Base-by-base conservation (phyloP, 768 basidiomycete genomes). In the Multifurca ochricompacta region DNA sequence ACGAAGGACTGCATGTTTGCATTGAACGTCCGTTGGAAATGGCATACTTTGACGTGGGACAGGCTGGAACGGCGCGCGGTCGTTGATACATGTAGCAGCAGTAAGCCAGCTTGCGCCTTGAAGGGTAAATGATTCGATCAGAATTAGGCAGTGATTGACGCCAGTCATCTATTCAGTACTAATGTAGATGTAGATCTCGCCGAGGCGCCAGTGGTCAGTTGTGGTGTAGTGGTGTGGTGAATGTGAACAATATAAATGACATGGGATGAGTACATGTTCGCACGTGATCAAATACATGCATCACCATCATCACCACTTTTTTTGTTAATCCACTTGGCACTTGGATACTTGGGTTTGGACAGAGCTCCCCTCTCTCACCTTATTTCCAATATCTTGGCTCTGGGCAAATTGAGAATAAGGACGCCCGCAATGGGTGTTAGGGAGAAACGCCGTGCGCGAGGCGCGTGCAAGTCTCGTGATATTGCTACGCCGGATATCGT, bases 401-500 rank as follows among this genome's bases (percentile, higher is more conserved):
- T 30, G 19, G 28, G 19, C 32, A 23, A 5, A 23, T 30, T 31
- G n/a, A n/a, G n/a, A n/a, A n/a, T n/a, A n/a, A 6, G 30, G 37
- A 34, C 43, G 42, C 42, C 41, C 41, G 30, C 41, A 6, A 23
- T 13, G 32, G 28, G 42, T 10, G 42, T 46, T 40, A 23, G 41
- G 32, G 16, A 37, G 36, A 37, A 44, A 51, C 36, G 30, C 23
- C 43, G 23, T 31, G 37, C 49, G 25, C n/a, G 43, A 56, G 43
- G 54, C 25, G 48, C 49, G 6, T 45, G 42, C 39, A 56, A 31
- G 43, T 46, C 54, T 41, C 35, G 43, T 45, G 54, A 55, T 49
- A 7, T 49, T 44, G n/a, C 23, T n/a, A n/a, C n/a, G 9, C 35
- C 16, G 35, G 48, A 44, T 28, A n/a, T 4, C 13, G 30, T 23